Percentiles rank a stretch among this genome's conserved stretches.
These are phyloP conservation scores for Berkeleyomyces basicola DNA, from an alignment of 2,329 filamentous ascomycete species.

Conservation along the genomic window DNA sequence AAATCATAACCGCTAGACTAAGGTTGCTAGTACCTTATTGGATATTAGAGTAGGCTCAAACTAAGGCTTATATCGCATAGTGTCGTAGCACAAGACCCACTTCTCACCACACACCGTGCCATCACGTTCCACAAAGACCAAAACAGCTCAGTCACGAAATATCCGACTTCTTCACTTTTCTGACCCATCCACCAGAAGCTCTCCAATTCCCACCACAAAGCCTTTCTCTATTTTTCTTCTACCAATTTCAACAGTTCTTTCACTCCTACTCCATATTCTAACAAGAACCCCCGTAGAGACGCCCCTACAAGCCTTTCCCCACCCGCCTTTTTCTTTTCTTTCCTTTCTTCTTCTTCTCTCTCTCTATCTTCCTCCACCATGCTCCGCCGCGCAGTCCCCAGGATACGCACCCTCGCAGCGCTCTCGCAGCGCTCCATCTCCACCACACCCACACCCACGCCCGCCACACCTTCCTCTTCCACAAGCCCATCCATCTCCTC, in stretches of 20 bases:
- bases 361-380: constrained; percentile 14
- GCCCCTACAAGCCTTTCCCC: background rate
- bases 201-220: background rate
- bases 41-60: background rate
- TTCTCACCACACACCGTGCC: too few relatives aligned
- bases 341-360: background rate
- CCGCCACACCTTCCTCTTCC: constrained; percentile 13
- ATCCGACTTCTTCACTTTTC: too few relatives aligned
- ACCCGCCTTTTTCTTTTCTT: background rate
- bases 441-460: constrained; percentile 8
- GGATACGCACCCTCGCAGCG: constrained; percentile 5
- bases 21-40: background rate
- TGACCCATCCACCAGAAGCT: background rate
- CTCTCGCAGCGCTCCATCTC: background rate
- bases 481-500: constrained; percentile 19
- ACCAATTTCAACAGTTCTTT: too few relatives aligned
- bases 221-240: too few relatives aligned
- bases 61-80: background rate
- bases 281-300: too few relatives aligned
- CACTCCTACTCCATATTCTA: too few relatives aligned
- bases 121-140: too few relatives aligned
- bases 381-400: constrained; percentile 16
- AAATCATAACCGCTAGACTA: constrained; percentile 5
- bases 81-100: too few relatives aligned
- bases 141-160: too few relatives aligned